Conservation (phyloP, 2,329 filamentous ascomycete genomes). For the Penicillium aurantiogriseum region DNA sequence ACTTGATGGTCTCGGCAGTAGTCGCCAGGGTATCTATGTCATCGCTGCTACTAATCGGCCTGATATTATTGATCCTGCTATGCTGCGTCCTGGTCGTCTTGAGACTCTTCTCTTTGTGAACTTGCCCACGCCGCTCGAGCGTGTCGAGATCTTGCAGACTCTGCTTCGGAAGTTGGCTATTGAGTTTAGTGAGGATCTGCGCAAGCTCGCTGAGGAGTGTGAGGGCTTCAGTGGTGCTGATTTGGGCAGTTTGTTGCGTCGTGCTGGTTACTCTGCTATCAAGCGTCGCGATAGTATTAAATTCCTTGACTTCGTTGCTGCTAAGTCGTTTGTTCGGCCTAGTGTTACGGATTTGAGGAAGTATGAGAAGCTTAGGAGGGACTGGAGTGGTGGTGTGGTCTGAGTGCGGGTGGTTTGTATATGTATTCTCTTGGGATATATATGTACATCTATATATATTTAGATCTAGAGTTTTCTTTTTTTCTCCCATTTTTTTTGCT, state of each 20-base stretch:
- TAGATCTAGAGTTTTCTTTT: conserved; percentile 2
- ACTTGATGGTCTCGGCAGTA: conserved; percentile 75
- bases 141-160: conserved; percentile 80
- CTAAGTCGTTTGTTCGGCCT: conserved; percentile 42
- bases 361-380: conserved; percentile 55
- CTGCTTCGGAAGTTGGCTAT: conserved; percentile 53
- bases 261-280: conserved; percentile 59
- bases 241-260: conserved; percentile 57
- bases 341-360: conserved; percentile 58
- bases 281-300: conserved; percentile 50
- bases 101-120: conserved; percentile 89
- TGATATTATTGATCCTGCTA: conserved; percentile 94
- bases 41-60: conserved; percentile 93
- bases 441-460: background rate
- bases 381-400: conserved; percentile 45
- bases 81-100: conserved; percentile 85
- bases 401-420: conserved; percentile 13
- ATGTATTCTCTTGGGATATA: background rate
- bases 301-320: conserved; percentile 43
- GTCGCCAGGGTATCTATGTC: conserved; percentile 82
- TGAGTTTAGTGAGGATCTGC: conserved; percentile 56
- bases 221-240: conserved; percentile 73
- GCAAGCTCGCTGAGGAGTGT: conserved; percentile 68
- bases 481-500: background rate
- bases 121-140: conserved; percentile 72